These are phyloP conservation scores for Chaetomidium leptoderma DNA, from an alignment of 495 filamentous ascomycete species.

Conservation along the genomic window DNA sequence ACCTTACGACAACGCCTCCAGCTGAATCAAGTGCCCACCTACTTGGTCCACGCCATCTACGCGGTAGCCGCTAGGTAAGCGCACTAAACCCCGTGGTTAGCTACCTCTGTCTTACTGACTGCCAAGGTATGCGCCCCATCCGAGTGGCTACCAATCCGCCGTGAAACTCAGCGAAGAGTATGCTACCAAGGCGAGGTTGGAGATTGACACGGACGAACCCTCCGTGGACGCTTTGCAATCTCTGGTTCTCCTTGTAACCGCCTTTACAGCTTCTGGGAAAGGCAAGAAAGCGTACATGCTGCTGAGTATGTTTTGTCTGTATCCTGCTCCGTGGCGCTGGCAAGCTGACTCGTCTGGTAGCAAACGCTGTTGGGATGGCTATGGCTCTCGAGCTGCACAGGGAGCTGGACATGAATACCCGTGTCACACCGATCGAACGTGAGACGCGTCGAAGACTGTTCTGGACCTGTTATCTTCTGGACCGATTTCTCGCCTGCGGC, in stretches of 20 bases:
- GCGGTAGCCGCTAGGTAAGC: conserved; percentile 65
- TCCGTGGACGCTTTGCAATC: conserved; percentile 71
- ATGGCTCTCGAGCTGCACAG: conserved; percentile 73
- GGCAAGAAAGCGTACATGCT: conserved; percentile 85
- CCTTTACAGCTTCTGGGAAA: conserved; percentile 70
- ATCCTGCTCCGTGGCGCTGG: neutral
- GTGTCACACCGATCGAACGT: conserved; percentile 57
- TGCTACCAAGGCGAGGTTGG: conserved; percentile 58
- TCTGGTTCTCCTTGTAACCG: conserved; percentile 68
- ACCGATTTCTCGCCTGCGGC: conserved; percentile 72
- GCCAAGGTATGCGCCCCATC: conserved; percentile 59
- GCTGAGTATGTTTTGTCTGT: conserved; percentile 49
- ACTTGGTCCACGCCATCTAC: conserved; percentile 65
- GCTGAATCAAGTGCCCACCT: conserved; percentile 58
- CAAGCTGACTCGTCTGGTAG: conserved; percentile 36
- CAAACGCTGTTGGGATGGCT: conserved; percentile 74
- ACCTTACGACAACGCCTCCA: conserved; percentile 62
- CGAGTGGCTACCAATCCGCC: conserved; percentile 56
- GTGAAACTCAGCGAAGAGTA: conserved; percentile 62
- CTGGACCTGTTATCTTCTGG: conserved; percentile 80
- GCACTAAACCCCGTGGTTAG: neutral
- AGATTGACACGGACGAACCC: conserved; percentile 74
- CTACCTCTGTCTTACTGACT: conserved; percentile 14
- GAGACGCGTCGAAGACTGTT: conserved; percentile 73
- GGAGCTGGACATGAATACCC: conserved; percentile 56